Percentiles rank a stretch among this genome's conserved stretches.
Conservation (phyloP, 2,329 filamentous ascomycete genomes). For the Cladophialophora yegresii region DNA sequence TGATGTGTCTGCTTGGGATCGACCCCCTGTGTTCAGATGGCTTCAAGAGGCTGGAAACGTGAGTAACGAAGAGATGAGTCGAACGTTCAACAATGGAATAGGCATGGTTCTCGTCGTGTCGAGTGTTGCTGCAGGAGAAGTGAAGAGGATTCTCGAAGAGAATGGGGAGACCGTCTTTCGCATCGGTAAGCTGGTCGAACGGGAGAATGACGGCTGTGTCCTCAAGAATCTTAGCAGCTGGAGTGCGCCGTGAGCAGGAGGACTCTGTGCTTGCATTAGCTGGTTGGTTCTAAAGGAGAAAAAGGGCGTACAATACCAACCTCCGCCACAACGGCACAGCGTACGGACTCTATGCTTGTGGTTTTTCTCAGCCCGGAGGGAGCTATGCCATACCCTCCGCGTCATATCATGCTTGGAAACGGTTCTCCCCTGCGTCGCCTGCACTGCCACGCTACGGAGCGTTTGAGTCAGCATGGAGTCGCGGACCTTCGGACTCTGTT, state of each 20-base stretch:
- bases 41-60: conserved; percentile 69
- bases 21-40: conserved; percentile 83
- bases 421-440: not conserved
- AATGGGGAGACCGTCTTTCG: conserved; percentile 75
- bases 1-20: conserved; percentile 72
- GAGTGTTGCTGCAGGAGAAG: conserved; percentile 62
- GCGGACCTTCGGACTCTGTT: conserved; percentile 11
- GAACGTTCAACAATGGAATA: conserved; percentile 91
- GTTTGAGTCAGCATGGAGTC: not conserved
- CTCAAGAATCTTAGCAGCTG: conserved; percentile 61
- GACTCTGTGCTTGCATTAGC: not conserved
- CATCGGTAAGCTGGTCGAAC: conserved; percentile 68
- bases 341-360: no score
- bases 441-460: not conserved
- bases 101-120: conserved; percentile 90
- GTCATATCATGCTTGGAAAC: not conserved
- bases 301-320: not conserved
- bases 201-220: conserved; percentile 58
- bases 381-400: not conserved
- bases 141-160: conserved; percentile 61
- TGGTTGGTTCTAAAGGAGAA: not conserved
- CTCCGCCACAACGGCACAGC: not conserved
- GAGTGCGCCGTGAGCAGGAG: conserved; percentile 29
- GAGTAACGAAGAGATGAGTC: conserved; percentile 74
- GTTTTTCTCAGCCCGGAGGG: not conserved